Percentiles rank a stretch among this genome's conserved stretches.
Evolutionary conservation across 345 rosid species (phyloP).

Genomic region (Atalantia buxifolia): DNA sequence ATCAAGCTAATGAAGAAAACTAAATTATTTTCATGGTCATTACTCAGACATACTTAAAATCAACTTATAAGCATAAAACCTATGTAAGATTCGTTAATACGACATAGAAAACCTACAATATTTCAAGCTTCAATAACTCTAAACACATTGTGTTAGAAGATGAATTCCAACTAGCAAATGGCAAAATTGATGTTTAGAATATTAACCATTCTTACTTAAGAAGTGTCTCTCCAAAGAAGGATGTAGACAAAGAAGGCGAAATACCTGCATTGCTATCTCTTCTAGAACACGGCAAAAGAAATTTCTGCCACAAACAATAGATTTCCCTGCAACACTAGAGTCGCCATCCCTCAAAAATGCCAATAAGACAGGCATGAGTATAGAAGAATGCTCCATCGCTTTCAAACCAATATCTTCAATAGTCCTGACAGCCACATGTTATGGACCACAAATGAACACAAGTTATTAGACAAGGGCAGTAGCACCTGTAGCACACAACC

Average conservation of each 20-base stretch:
- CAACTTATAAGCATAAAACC: not conserved
- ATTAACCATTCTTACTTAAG: not conserved
- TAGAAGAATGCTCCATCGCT: constrained; percentile 56
- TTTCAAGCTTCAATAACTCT: not conserved
- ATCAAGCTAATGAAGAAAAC: not conserved
- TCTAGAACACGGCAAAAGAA: constrained; percentile 61
- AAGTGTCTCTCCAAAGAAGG: not conserved
- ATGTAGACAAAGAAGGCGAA: constrained; percentile 1
- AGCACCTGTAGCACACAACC: not conserved
- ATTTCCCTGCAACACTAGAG: constrained; percentile 52
- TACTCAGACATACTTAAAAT: not conserved
- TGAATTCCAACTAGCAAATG: not conserved
- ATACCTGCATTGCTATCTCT: constrained; percentile 84
- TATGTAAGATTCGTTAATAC: not conserved
- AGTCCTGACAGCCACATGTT: constrained; percentile 53
- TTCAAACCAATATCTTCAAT: constrained; percentile 72
- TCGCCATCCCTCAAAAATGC: constrained; percentile 59
- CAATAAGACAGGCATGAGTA: constrained; percentile 57
- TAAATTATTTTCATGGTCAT: not conserved
- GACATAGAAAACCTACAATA: not conserved
- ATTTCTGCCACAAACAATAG: constrained; percentile 61
- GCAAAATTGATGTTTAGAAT: not conserved
- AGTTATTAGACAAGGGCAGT: not conserved
- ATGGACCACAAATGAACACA: not conserved
- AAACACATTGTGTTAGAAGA: not conserved